A percentile compares a stretch with the other conserved stretches of the same genome.
Conservation (phyloP, 495 filamentous ascomycete genomes). For the Xylaria palmicola region DNA sequence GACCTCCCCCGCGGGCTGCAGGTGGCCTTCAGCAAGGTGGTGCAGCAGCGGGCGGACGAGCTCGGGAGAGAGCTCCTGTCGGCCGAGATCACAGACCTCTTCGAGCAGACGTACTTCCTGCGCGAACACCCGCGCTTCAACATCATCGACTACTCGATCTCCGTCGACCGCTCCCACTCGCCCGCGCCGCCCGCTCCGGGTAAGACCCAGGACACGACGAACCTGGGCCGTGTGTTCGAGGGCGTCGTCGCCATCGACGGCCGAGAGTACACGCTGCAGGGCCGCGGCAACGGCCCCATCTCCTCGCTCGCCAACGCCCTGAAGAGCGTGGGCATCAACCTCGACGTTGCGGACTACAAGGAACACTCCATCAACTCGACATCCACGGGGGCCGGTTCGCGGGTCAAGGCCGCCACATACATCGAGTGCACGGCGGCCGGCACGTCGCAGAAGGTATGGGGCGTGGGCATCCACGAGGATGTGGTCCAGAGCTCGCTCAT, state of each 20-base stretch:
- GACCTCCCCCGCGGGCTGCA: slow-evolving; percentile 92
- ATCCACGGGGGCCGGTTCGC: slow-evolving; percentile 58
- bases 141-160: slow-evolving; percentile 90
- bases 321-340: slow-evolving; percentile 74
- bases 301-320: slow-evolving; percentile 85
- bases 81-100: slow-evolving; percentile 77
- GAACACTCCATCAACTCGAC: slow-evolving; percentile 72
- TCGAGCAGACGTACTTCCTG: slow-evolving; percentile 82
- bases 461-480: slow-evolving; percentile 93
- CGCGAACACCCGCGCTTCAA: slow-evolving; percentile 77
- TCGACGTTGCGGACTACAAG: slow-evolving; percentile 94
- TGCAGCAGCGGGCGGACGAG: slow-evolving; percentile 73
- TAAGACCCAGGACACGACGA: slow-evolving; percentile 69
- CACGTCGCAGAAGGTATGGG: slow-evolving; percentile 76
- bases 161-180: slow-evolving; percentile 75
- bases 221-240: slow-evolving; percentile 78
- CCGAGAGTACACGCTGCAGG: slow-evolving; percentile 71
- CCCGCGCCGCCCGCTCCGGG: slow-evolving; percentile 69
- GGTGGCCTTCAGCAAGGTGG: slow-evolving; percentile 83
- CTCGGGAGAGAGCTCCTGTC: slow-evolving; percentile 79
- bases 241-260: slow-evolving; percentile 85
- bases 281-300: slow-evolving; percentile 85
- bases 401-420: slow-evolving; percentile 88
- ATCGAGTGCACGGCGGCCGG: slow-evolving; percentile 84
- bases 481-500: slow-evolving; percentile 92